Conservation (phyloP, 805 yeast species). For the Saccharomycopsis sp. region DNA sequence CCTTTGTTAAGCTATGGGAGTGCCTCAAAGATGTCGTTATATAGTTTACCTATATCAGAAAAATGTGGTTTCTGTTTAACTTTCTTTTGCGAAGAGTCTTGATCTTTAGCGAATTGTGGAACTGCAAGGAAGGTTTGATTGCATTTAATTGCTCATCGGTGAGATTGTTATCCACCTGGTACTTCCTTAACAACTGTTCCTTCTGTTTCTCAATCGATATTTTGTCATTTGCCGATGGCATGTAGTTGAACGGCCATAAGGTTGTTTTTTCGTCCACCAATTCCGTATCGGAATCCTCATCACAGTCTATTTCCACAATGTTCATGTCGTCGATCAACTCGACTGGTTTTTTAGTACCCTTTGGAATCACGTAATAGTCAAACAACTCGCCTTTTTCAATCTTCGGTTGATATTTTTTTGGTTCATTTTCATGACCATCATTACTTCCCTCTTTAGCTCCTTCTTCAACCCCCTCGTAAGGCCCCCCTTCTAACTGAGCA, state of each 20-base stretch:
- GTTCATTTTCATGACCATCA: neutral
- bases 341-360: neutral
- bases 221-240: neutral
- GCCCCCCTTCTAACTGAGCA: no score
- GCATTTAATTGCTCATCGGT: neutral
- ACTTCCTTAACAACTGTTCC: neutral
- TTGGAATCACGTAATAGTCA: slow-evolving; percentile 7
- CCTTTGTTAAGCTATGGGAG: no score
- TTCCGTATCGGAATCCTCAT: slow-evolving; percentile 17
- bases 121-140: slow-evolving; percentile 8
- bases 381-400: slow-evolving; percentile 10
- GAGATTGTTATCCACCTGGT: neutral
- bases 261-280: slow-evolving; percentile 9
- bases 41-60: no score
- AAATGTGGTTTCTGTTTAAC: slow-evolving; percentile 11
- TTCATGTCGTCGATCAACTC: neutral
- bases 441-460: neutral
- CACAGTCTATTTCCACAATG: slow-evolving; percentile 11
- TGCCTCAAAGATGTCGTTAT: no score
- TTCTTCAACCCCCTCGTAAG: neutral
- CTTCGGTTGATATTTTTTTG: neutral
- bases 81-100: slow-evolving; percentile 12
- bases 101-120: slow-evolving; percentile 9
- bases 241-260: slow-evolving; percentile 8
- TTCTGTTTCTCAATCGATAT: slow-evolving; percentile 1